Base-by-base conservation (phyloP, 257 asterid genomes). In the Solanum piurae region DNA sequence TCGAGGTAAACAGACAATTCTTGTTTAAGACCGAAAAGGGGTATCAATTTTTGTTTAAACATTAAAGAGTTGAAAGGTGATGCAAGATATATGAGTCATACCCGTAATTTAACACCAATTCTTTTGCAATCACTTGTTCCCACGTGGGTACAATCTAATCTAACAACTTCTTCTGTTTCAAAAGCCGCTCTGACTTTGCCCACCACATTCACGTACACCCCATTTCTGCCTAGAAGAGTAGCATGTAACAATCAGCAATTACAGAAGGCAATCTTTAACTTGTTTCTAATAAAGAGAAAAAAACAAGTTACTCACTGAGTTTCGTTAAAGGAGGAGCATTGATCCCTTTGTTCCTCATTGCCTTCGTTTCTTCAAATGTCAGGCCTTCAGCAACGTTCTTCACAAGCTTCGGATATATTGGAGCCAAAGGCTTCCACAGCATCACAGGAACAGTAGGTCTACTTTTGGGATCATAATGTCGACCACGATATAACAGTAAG, bases 71-170 rank as follows among this genome's bases (percentile, higher is more conserved):
- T 16, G 74, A 69, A 87, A 34, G 77, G 12, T 27, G 40, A 85
- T 38, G 77, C 27, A 84, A 25, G 55, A 68, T 29, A 37, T 71
- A 29, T 73, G 66, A 77, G 82, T 85, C 93, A 23, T 94, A 95
- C 98, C 92, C 96, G 90, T 90, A 96, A 89, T 89, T 96, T 96
- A 86, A 93, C 98, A 23, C 98, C 98, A n/a, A 95, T 96, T 88
- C 91, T 95, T 92, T 96, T 96, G 88, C 98, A 95, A 91, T 96
- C 98, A n/a, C 92, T 95, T n/a, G 93, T 89, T 88, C 98, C 98
- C 89, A 90, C 96, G 66, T 92, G 92, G 86, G 92, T 71, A 90
- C 99, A 96, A 86, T 95, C 98, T 64, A 96, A 86, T 89, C 98
- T 96, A 55, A 94, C 94, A 18, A 96, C 92, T 89, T 92, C 98